Base-by-base conservation (phyloP, 352 stramenopile species). In the Phytopythium boreale region DNA sequence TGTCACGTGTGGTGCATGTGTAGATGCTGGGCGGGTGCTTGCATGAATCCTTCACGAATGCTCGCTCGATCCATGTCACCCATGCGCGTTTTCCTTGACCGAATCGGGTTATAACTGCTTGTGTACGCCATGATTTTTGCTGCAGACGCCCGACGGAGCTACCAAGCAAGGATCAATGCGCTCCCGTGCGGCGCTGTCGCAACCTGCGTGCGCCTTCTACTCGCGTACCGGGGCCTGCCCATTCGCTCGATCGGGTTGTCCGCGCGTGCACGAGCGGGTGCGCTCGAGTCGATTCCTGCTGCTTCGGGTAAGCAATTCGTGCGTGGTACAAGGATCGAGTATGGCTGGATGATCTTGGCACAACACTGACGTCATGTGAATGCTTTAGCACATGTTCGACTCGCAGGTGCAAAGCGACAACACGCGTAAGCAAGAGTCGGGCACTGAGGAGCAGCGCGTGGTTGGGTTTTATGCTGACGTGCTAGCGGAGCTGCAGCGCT, bases 171-270 rank as follows among this genome's bases (percentile, higher is more conserved):
- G 27, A 9, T 17, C 26, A 39, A 4, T 15, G 17, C 50, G 6
- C 15, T 36, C 55, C 9, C 55, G 20, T 17, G 12, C 52, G 29
- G 3, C 20, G 5, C 24, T 17, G 22, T 12, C 22, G 26, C 31
- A 56, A 17, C 62, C 64, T 36, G 43, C 52, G 10, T 73, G 67
- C 17, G 51, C 20, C 11, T 73, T 73, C 24, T 63, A 67, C 51
- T 61, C 67, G 26, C 62, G 67, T 39, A 70, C 63, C 14, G 67
- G 67, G 4, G 65, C 58, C n/a, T 73, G 67, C 53, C 67, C 67
- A n/a, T 73, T 70, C 43, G 51, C 36, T 29, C 27, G 62, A 4
- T 37, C 46, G 4, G 49, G 61, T 19, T 73, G 67, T 44, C 44
- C 52, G 14, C 59, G 53, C 19, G n/a, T 41, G 11, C 67, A 73